phyloP scores from a whole-genome alignment of 768 basidiomycete genomes.

The Boletellus ananiceps region DNA sequence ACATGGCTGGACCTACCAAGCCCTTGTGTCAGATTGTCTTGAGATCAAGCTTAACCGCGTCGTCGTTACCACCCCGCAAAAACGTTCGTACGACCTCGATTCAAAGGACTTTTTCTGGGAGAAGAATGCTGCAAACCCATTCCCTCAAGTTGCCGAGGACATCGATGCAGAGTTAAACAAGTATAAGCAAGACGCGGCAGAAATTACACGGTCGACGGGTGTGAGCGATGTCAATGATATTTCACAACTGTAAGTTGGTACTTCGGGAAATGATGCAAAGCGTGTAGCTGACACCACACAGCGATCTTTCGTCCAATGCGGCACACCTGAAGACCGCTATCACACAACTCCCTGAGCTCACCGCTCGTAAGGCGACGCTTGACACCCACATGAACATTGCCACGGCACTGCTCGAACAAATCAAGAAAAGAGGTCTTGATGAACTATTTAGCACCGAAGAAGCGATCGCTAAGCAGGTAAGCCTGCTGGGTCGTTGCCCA shows the following conservation, averaged over 20 bases:
- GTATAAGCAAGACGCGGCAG: constrained; percentile 94
- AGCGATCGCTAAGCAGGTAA: constrained; percentile 77
- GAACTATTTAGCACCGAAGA: constrained; percentile 98
- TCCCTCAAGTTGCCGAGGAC: constrained; percentile 97
- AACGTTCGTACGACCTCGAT: constrained; percentile 88
- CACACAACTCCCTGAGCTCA: constrained; percentile 93
- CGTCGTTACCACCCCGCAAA: constrained; percentile 72
- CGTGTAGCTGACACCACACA: constrained; percentile 6
- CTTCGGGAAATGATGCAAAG: background rate
- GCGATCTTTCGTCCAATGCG: constrained; percentile 91
- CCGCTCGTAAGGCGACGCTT: constrained; percentile 91
- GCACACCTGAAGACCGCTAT: constrained; percentile 95
- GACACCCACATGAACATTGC: constrained; percentile 99
- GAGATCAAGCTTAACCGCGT: constrained; percentile 97
- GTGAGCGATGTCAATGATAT: constrained; percentile 96
- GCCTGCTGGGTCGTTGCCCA: background rate
- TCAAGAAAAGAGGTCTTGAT: constrained; percentile 92
- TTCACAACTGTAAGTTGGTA: constrained; percentile 71
- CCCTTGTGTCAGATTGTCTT: constrained; percentile 94
- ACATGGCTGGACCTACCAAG: constrained; percentile 99
- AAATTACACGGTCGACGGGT: constrained; percentile 93
- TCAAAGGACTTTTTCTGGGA: constrained; percentile 99
- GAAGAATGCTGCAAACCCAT: constrained; percentile 91
- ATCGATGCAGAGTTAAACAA: constrained; percentile 89
- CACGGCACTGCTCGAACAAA: constrained; percentile 88